Conservation (phyloP, 495 filamentous ascomycete genomes). For the Pyronema omphalodes region DNA sequence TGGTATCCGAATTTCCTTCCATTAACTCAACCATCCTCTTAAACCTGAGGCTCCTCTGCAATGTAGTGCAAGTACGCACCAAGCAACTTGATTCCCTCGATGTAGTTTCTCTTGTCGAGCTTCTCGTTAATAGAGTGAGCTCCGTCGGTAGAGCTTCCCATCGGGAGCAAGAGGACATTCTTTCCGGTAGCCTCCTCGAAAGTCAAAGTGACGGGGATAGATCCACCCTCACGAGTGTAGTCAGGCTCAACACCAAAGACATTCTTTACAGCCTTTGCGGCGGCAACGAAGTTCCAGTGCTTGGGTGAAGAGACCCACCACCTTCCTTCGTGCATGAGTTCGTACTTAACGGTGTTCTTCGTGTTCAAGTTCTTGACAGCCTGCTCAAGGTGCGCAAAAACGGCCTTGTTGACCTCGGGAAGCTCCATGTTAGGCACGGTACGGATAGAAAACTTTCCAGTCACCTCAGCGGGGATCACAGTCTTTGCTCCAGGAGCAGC, state of each 20-base stretch:
- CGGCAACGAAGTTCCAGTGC: slow-evolving; percentile 95
- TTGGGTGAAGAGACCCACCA: slow-evolving; percentile 97
- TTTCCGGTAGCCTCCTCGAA: slow-evolving; percentile 98
- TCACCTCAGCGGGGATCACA: slow-evolving; percentile 93
- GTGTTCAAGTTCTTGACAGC: slow-evolving; percentile 65
- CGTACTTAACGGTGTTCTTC: slow-evolving; percentile 76
- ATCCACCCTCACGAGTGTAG: slow-evolving; percentile 89
- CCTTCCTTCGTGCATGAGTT: slow-evolving; percentile 71
- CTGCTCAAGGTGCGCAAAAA: slow-evolving; percentile 59
- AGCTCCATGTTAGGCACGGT: slow-evolving; percentile 97
- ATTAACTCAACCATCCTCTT: not conserved
- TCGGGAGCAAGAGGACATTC: slow-evolving; percentile 86
- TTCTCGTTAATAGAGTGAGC: slow-evolving; percentile 98
- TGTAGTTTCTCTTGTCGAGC: slow-evolving; percentile 88
- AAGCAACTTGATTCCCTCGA: slow-evolving; percentile 90
- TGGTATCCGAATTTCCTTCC: too few species aligned
- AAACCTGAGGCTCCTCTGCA: slow-evolving; percentile 52
- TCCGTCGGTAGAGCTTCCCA: slow-evolving; percentile 92
- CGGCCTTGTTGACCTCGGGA: slow-evolving; percentile 63
- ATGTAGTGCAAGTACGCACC: slow-evolving; percentile 96
- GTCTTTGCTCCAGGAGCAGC: slow-evolving; percentile 90
- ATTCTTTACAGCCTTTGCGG: slow-evolving; percentile 74
- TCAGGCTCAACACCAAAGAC: slow-evolving; percentile 89
- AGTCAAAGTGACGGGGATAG: slow-evolving; percentile 89
- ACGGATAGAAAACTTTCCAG: slow-evolving; percentile 93